These are phyloP conservation scores for Spinellus fusiger DNA, from an alignment of 192 early-diverging fungal genomes.

Conservation along the genomic window DNA sequence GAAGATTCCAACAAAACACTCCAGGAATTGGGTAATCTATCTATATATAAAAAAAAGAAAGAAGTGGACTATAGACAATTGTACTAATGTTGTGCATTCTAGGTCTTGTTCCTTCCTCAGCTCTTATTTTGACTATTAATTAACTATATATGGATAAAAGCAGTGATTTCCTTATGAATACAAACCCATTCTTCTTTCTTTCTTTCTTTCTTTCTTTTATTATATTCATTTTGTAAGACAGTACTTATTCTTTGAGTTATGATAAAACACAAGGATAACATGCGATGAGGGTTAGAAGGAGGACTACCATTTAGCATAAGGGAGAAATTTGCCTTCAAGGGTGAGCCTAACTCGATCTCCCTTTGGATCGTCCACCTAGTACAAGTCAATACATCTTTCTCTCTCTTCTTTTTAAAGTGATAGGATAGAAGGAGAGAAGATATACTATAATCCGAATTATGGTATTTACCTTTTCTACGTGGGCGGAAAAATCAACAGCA, in stretches of 20 bases:
- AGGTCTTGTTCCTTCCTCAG: constrained; percentile 21
- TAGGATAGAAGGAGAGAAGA: not conserved
- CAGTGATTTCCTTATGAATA: too few relatives aligned
- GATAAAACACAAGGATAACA: not conserved
- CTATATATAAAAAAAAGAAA: not conserved
- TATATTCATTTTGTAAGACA: not conserved
- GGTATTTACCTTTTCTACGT: constrained; percentile 32
- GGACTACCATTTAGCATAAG: constrained; percentile 30
- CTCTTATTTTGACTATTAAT: constrained; percentile 4
- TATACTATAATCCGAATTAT: not conserved
- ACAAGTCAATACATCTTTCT: not conserved
- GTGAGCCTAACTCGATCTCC: constrained; percentile 36
- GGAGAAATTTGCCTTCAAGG: constrained; percentile 39
- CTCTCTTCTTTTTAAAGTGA: too few relatives aligned
- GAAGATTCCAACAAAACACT: constrained; percentile 55
- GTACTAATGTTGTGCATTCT: not conserved
- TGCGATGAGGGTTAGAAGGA: not conserved
- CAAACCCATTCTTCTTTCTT: too few relatives aligned
- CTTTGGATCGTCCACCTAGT: constrained; percentile 20
- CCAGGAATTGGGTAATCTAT: constrained; percentile 49
- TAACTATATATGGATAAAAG: not conserved
- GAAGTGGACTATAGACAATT: not conserved
- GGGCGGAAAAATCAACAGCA: constrained; percentile 38
- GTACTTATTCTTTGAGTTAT: not conserved
- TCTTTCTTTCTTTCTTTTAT: not conserved